These are phyloP conservation scores for Colletotrichum chlorophyti DNA, from an alignment of 2,329 filamentous ascomycete genomes.

Conservation along the genomic window DNA sequence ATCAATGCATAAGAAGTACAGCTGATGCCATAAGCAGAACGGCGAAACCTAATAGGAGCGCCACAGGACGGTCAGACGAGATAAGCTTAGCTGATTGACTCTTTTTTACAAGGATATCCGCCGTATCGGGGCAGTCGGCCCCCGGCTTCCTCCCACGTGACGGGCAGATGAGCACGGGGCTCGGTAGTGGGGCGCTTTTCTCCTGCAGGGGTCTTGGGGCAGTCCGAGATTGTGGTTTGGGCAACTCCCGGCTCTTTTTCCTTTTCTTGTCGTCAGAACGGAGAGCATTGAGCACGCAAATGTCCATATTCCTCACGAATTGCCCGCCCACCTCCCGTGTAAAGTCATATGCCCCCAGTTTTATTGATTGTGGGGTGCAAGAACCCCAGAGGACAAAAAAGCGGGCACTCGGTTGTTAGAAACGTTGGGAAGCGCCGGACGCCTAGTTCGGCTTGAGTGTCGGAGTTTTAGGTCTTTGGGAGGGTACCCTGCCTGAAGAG, in stretches of 20 bases:
- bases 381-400: no score
- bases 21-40: conserved; percentile 7
- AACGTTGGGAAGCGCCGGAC: no score
- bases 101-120: background rate
- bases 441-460: no score
- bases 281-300: background rate
- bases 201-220: conserved; percentile 11
- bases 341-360: no score
- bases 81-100: conserved; percentile 15
- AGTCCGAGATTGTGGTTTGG: background rate
- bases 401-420: no score
- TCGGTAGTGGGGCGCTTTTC: conserved; percentile 7
- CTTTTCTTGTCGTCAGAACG: background rate
- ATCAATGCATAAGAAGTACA: conserved; percentile 8
- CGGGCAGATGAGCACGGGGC: background rate
- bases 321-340: background rate
- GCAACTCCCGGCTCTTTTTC: background rate
- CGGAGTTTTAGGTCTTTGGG: no score
- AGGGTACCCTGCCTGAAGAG: no score
- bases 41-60: conserved; percentile 9
- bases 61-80: background rate
- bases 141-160: background rate
- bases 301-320: background rate
- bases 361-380: no score
- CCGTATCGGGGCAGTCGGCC: background rate